Evolutionary conservation across 768 basidiomycete genomes (phyloP).

Genomic region (Rhizopogon salebrosus): DNA sequence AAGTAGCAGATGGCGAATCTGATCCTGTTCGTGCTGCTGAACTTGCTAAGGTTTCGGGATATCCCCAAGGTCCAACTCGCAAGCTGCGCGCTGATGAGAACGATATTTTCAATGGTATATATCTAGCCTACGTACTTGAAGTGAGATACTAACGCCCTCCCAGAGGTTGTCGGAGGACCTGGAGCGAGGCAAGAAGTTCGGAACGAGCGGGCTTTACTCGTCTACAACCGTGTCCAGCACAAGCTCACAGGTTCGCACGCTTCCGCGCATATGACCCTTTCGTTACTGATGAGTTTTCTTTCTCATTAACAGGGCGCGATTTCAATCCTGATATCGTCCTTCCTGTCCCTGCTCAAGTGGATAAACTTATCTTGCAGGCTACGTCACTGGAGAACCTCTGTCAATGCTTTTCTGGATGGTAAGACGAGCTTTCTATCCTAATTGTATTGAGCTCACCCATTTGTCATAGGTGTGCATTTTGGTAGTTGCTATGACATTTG

Average conservation of each 20-base stretch:
- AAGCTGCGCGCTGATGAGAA: conserved; percentile 90
- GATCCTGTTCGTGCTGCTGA: conserved; percentile 56
- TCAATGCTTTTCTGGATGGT: conserved; percentile 96
- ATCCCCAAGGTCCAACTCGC: conserved; percentile 75
- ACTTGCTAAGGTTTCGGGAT: conserved; percentile 59
- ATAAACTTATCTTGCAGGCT: conserved; percentile 89
- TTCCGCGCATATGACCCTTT: not conserved
- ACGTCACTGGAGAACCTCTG: conserved; percentile 93
- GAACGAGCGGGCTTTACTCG: conserved; percentile 84
- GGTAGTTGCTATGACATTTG: conserved; percentile 37
- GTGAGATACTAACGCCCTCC: conserved; percentile 3
- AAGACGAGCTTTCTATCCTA: conserved; percentile 15
- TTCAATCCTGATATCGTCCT: conserved; percentile 82
- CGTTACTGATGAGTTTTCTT: not conserved
- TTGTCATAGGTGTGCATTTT: conserved; percentile 62
- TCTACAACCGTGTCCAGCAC: conserved; percentile 91
- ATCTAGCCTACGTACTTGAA: not conserved
- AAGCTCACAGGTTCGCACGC: conserved; percentile 77
- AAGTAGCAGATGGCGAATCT: conserved; percentile 33
- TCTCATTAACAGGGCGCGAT: conserved; percentile 62
- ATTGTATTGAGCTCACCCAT: not conserved
- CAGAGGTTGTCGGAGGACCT: conserved; percentile 43
- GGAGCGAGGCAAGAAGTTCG: conserved; percentile 77
- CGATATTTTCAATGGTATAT: conserved; percentile 84
- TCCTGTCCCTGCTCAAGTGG: conserved; percentile 79